Evolutionary conservation across 306 rosid genomes (phyloP).

Genomic region (Castanea crenata): DNA sequence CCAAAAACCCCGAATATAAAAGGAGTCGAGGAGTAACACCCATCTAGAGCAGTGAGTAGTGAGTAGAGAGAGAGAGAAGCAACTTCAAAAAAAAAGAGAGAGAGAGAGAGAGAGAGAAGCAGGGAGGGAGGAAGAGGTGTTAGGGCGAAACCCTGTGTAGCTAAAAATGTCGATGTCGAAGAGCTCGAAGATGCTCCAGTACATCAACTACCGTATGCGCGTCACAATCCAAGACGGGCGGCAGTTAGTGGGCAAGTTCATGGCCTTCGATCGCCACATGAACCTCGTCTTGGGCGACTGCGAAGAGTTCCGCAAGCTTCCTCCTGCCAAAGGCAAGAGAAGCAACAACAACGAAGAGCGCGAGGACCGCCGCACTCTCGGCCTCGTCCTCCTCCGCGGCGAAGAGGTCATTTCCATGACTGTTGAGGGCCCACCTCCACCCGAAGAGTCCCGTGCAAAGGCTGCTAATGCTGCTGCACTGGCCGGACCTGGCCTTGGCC

Average conservation of each 20-base stretch:
- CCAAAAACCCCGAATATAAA: too few relatives aligned
- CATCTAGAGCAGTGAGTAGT: too few relatives aligned
- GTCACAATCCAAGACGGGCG: slow-evolving; percentile 98
- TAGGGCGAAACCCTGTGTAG: too few relatives aligned
- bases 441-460: slow-evolving; percentile 89
- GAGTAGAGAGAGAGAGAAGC: too few relatives aligned
- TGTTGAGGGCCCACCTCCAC: slow-evolving; percentile 97
- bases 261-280: slow-evolving; percentile 99
- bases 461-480: slow-evolving; percentile 75
- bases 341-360: slow-evolving; percentile 53
- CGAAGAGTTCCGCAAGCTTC: slow-evolving; percentile 96
- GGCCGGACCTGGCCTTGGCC: slow-evolving; percentile 89
- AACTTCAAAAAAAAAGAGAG: too few relatives aligned
- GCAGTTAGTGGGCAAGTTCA: slow-evolving; percentile 91
- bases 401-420: slow-evolving; percentile 99
- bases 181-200: slow-evolving; percentile 99
- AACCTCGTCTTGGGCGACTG: slow-evolving; percentile 96
- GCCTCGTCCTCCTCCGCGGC: slow-evolving; percentile 94
- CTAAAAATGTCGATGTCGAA: slow-evolving; percentile 94
- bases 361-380: slow-evolving; percentile 94
- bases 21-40: too few relatives aligned
- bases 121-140: too few relatives aligned
- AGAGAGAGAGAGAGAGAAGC: too few relatives aligned
- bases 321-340: slow-evolving; percentile 84
- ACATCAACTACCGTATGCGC: slow-evolving; percentile 88